phyloP scores from a whole-genome alignment of 139 green algal species.

The Edaphochlamys debaryana region DNA sequence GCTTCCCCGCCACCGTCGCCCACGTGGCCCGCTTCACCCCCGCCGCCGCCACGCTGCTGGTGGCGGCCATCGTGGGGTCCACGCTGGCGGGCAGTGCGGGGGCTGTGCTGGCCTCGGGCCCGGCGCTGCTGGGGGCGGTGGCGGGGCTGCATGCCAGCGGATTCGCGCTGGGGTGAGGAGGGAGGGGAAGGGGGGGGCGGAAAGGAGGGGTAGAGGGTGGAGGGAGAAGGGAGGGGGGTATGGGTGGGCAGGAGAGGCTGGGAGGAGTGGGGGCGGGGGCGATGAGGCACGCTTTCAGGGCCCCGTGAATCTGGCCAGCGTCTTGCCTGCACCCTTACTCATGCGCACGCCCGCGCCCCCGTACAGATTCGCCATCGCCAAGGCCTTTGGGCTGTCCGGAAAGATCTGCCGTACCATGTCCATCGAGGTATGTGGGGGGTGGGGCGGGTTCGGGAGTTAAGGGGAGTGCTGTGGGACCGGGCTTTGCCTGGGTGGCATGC shows the following conservation, averaged over 20 bases:
- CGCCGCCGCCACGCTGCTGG: constrained; percentile 65
- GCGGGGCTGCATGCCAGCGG: constrained; percentile 63
- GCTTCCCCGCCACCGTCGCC: constrained; percentile 57
- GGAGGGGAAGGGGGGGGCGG: too few relatives aligned
- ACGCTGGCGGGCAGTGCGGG: constrained; percentile 67
- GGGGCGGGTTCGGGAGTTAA: too few relatives aligned
- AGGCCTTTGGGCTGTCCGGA: constrained; percentile 57
- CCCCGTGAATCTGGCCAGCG: too few relatives aligned
- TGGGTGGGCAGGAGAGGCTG: too few relatives aligned
- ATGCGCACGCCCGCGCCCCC: too few relatives aligned
- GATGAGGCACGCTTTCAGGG: too few relatives aligned
- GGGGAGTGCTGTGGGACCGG: too few relatives aligned
- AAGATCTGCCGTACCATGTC: constrained; percentile 66
- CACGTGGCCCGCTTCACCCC: constrained; percentile 58
- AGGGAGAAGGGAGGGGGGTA: too few relatives aligned
- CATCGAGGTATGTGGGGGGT: constrained; percentile 69
- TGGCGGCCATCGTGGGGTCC: constrained; percentile 68
- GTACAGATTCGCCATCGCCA: constrained; percentile 44
- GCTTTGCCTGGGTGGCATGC: too few relatives aligned
- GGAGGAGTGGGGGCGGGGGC: too few relatives aligned
- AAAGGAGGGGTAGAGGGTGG: too few relatives aligned
- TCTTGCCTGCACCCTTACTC: too few relatives aligned
- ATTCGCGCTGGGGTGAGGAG: constrained; percentile 73
- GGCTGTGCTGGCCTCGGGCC: constrained; percentile 47
- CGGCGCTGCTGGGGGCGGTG: constrained; percentile 64